These are phyloP conservation scores for Mycena belliarum DNA, from an alignment of 768 basidiomycete species.

Conservation along the genomic window DNA sequence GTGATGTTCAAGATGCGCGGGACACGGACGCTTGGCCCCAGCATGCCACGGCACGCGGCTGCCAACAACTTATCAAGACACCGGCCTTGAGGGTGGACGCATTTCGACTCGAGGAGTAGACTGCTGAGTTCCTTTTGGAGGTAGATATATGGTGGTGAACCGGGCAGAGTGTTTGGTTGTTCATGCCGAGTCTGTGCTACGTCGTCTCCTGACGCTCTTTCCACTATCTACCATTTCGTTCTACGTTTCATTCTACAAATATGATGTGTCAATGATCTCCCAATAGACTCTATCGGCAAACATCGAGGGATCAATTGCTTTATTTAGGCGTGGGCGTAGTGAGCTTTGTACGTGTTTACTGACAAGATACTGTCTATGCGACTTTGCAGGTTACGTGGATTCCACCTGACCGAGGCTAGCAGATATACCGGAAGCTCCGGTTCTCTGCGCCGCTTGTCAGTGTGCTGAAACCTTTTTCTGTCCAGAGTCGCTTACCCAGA, in stretches of 20 bases:
- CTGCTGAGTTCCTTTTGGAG: background rate
- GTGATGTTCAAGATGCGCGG: background rate
- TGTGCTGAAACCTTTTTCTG: background rate
- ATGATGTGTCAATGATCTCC: no score
- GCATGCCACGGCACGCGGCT: background rate
- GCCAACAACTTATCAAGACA: background rate
- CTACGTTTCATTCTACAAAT: no score
- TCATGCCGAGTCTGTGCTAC: background rate
- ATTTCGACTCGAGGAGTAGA: background rate
- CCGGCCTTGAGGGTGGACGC: conserved; percentile 1
- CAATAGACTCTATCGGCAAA: no score
- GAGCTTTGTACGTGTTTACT: no score
- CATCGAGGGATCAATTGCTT: no score
- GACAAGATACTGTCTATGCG: no score
- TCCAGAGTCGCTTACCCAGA: background rate
- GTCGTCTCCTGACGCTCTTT: background rate
- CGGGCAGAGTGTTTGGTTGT: background rate
- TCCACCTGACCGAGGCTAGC: no score
- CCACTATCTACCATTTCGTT: background rate
- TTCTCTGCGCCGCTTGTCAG: background rate
- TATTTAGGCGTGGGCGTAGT: no score
- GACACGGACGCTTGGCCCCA: background rate
- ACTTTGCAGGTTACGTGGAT: no score
- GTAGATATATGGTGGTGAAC: background rate
- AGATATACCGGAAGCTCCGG: conserved; percentile 10